Conservation (phyloP, 2,329 filamentous ascomycete species). For the Zalaria sp. region DNA sequence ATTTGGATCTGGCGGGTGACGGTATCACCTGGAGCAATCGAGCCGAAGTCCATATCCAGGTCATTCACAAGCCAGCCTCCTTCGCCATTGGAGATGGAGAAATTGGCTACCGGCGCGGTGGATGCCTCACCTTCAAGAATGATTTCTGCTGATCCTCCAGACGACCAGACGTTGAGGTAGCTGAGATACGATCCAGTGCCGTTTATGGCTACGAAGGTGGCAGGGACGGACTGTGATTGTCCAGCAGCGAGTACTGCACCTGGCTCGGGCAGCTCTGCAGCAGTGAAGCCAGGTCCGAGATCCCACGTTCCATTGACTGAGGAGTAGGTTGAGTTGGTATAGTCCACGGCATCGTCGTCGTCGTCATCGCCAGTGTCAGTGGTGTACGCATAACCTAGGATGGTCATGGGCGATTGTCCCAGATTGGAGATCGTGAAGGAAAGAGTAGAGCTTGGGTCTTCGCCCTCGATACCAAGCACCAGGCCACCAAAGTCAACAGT, state of each 20-base stretch:
- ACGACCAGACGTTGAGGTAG: constrained; percentile 15
- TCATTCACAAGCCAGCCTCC: constrained; percentile 17
- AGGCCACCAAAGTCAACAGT: constrained; percentile 27
- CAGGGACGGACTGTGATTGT: constrained; percentile 8
- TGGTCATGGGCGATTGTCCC: constrained; percentile 21
- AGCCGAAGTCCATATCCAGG: constrained; percentile 19
- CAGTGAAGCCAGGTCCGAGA: constrained; percentile 16
- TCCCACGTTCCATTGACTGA: constrained; percentile 3
- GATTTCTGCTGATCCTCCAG: constrained; percentile 16
- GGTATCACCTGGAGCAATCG: constrained; percentile 21
- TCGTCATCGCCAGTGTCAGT: constrained; percentile 12
- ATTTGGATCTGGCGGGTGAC: constrained; percentile 19
- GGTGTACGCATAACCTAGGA: constrained; percentile 22
- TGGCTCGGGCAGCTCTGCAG: constrained; percentile 7
- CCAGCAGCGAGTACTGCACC: constrained; percentile 9
- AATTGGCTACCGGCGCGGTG: constrained; percentile 16
- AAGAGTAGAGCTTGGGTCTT: constrained; percentile 15
- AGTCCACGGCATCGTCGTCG: not conserved
- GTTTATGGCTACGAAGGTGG: constrained; percentile 18
- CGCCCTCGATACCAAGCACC: constrained; percentile 19
- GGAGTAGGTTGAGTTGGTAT: constrained; percentile 1
- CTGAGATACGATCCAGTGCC: constrained; percentile 19
- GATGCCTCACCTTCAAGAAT: constrained; percentile 16
- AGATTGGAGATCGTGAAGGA: constrained; percentile 23
- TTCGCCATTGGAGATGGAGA: constrained; percentile 19